Conservation (phyloP, 441 rosid genomes). For the Lepidium campestre region DNA sequence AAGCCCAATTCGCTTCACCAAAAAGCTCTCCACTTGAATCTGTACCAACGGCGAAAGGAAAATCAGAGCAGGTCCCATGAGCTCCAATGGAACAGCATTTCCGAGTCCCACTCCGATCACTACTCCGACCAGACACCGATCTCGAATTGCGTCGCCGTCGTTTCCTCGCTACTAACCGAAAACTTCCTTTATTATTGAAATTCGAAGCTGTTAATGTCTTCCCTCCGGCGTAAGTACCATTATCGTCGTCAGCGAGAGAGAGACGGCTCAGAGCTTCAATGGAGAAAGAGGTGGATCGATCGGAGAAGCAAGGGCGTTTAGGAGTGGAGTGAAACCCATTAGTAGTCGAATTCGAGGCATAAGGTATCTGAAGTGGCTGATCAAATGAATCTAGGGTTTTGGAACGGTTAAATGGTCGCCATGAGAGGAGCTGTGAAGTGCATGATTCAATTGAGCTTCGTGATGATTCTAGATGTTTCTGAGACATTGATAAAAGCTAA, state of each 20-base stretch:
- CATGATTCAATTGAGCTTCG: slow-evolving; percentile 70
- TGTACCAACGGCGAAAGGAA: slow-evolving; percentile 81
- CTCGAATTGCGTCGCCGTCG: slow-evolving; percentile 83
- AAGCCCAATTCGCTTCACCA: slow-evolving; percentile 77
- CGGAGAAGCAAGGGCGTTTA: slow-evolving; percentile 93
- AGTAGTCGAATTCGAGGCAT: slow-evolving; percentile 20
- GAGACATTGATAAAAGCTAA: slow-evolving; percentile 38
- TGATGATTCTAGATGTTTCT: slow-evolving; percentile 43
- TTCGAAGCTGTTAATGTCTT: slow-evolving; percentile 26
- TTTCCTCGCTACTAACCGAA: slow-evolving; percentile 53
- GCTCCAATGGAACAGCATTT: slow-evolving; percentile 89
- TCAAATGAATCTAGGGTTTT: slow-evolving; percentile 47
- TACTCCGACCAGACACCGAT: slow-evolving; percentile 88
- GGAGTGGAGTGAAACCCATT: slow-evolving; percentile 1
- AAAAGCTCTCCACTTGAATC: slow-evolving; percentile 98
- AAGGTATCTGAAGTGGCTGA: slow-evolving; percentile 20
- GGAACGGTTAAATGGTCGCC: slow-evolving; percentile 64
- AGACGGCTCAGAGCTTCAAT: slow-evolving; percentile 67
- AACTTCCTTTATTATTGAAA: slow-evolving; percentile 33
- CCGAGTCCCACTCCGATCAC: slow-evolving; percentile 79
- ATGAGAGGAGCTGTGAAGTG: slow-evolving; percentile 61
- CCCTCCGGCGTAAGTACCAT: slow-evolving; percentile 26
- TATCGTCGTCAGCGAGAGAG: slow-evolving; percentile 57
- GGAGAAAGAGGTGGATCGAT: slow-evolving; percentile 82
- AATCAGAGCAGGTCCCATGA: slow-evolving; percentile 84